Percentiles rank a stretch among this genome's conserved stretches.
Conservation (phyloP, 768 basidiomycete genomes). For the Leccinum rimulosum region DNA sequence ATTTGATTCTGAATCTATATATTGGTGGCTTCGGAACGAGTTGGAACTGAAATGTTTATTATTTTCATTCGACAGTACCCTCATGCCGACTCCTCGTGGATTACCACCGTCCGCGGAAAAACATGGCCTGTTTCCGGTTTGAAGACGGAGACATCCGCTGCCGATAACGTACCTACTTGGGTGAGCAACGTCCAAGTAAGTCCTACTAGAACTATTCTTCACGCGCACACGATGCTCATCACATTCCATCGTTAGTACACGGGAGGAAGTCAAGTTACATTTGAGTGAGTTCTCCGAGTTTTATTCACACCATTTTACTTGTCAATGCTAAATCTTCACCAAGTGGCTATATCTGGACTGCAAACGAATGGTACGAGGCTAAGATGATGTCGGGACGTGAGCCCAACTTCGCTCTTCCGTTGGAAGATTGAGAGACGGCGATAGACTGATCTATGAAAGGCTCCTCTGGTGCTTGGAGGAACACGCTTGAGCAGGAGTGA, state of each 20-base stretch:
- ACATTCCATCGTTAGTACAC: conserved; percentile 32
- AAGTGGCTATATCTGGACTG: conserved; percentile 49
- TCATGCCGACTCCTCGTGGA: no score
- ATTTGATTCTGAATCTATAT: no score
- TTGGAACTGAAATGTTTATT: no score
- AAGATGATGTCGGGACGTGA: conserved; percentile 33
- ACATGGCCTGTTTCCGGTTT: no score
- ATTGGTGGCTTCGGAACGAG: no score
- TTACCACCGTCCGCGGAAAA: no score
- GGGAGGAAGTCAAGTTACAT: conserved; percentile 40
- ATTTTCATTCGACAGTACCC: no score
- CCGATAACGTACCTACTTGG: no score
- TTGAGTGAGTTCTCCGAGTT: conserved; percentile 30
- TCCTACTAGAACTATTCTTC: conserved; percentile 1
- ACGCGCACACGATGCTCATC: background rate
- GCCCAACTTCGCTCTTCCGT: background rate
- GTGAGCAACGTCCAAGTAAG: conserved; percentile 5
- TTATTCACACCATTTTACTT: no score
- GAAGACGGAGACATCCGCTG: no score
- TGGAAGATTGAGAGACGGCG: background rate
- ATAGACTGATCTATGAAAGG: conserved; percentile 30
- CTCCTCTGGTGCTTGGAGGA: conserved; percentile 49
- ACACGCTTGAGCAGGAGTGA: conserved; percentile 31
- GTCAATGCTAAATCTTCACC: background rate
- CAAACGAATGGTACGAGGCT: conserved; percentile 45